These are phyloP conservation scores for Thamnidium elegans DNA, from an alignment of 192 early-diverging fungal species.

Conservation along the genomic window DNA sequence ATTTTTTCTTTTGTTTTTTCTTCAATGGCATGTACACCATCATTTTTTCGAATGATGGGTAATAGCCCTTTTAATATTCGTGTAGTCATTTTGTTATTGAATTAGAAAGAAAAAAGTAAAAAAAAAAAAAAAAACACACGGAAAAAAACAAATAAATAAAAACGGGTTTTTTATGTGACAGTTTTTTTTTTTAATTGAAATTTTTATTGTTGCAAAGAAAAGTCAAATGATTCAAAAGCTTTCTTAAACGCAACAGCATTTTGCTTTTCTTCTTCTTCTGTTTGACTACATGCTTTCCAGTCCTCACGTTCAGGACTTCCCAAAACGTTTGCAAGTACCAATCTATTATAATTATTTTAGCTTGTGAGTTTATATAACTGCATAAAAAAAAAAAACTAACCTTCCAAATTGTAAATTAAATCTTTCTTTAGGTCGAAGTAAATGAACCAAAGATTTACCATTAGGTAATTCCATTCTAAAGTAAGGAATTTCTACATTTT, in stretches of 20 bases:
- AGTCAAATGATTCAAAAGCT: conserved; percentile 46
- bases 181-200: conserved; percentile 1
- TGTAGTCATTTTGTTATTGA: too few relatives aligned
- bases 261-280: conserved; percentile 61
- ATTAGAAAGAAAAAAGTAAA: too few relatives aligned
- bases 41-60: too few relatives aligned
- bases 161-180: neutral
- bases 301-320: conserved; percentile 65
- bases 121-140: too few relatives aligned
- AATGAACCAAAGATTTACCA: conserved; percentile 42
- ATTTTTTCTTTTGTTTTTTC: too few relatives aligned
- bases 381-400: conserved; percentile 19
- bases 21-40: too few relatives aligned
- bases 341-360: conserved; percentile 26
- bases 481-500: conserved; percentile 29
- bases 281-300: conserved; percentile 77
- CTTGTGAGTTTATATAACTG: too few relatives aligned
- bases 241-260: conserved; percentile 38
- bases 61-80: too few relatives aligned
- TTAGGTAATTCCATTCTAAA: conserved; percentile 60
- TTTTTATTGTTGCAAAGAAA: conserved; percentile 18
- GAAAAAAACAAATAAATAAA: neutral
- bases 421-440: conserved; percentile 36
- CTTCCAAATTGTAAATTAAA: conserved; percentile 84
- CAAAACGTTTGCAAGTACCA: conserved; percentile 63